Conservation (phyloP, 306 rosid species). For the Prunus mume region DNA sequence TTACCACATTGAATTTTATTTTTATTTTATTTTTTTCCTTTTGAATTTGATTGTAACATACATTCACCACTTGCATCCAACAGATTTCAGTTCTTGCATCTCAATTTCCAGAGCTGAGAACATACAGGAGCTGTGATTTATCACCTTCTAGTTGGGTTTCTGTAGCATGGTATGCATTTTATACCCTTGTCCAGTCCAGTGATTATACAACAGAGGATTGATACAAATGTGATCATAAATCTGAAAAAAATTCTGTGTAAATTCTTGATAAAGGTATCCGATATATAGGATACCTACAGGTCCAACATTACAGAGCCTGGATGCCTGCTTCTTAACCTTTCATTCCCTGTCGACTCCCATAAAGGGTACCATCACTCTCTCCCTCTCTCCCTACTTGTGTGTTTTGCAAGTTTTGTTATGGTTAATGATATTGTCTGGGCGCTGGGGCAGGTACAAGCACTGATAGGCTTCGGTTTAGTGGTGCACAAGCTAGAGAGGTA, state of each 20-base stretch:
- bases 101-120: slow-evolving; percentile 71
- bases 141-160: slow-evolving; percentile 92
- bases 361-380: slow-evolving; percentile 41
- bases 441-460: slow-evolving; percentile 53
- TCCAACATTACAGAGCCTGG: slow-evolving; percentile 77
- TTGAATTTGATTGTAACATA: slow-evolving; percentile 22
- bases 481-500: slow-evolving; percentile 44
- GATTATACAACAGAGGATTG: slow-evolving; percentile 10
- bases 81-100: slow-evolving; percentile 70
- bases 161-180: slow-evolving; percentile 66
- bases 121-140: slow-evolving; percentile 80
- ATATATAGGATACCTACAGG: slow-evolving; percentile 94
- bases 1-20: not conserved
- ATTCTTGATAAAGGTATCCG: slow-evolving; percentile 67
- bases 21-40: not conserved
- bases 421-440: slow-evolving; percentile 27
- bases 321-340: slow-evolving; percentile 84
- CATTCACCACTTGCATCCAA: slow-evolving; percentile 22
- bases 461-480: slow-evolving; percentile 44
- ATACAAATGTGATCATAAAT: slow-evolving; percentile 1
- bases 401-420: not conserved
- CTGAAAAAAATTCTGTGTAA: slow-evolving; percentile 8
- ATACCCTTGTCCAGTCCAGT: not conserved
- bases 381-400: not conserved
- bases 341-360: slow-evolving; percentile 64